Evolutionary conservation across 2,329 filamentous ascomycete species (phyloP).

Genomic region (Aschersonia sp.): DNA sequence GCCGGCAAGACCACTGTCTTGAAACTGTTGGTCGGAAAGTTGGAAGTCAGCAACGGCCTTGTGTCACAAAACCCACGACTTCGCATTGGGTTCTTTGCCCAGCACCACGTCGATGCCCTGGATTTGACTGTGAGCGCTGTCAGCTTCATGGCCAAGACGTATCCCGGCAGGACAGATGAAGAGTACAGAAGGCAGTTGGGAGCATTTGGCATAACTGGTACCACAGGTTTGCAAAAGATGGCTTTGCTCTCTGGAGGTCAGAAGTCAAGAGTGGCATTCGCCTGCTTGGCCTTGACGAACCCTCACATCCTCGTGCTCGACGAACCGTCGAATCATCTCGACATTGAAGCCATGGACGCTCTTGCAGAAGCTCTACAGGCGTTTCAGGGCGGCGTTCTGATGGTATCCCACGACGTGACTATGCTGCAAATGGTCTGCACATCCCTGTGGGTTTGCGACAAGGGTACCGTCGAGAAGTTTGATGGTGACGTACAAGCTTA

Average conservation of each 20-base stretch:
- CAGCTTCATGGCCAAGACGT: constrained; percentile 87
- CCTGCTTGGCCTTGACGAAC: constrained; percentile 85
- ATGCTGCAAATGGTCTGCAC: constrained; percentile 95
- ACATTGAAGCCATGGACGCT: constrained; percentile 99
- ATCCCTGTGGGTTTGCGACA: constrained; percentile 91
- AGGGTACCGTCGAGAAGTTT: constrained; percentile 91
- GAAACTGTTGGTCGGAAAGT: constrained; percentile 85
- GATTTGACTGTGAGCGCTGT: constrained; percentile 83
- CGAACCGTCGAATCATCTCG: constrained; percentile 95
- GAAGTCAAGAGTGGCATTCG: constrained; percentile 95
- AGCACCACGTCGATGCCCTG: constrained; percentile 94
- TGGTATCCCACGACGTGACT: constrained; percentile 98
- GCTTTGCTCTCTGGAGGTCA: constrained; percentile 87
- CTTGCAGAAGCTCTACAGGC: constrained; percentile 67
- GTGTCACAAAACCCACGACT: constrained; percentile 83
- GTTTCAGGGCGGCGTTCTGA: constrained; percentile 90
- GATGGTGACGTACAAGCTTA: constrained; percentile 89
- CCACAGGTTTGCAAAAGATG: constrained; percentile 94
- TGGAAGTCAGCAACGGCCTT: constrained; percentile 61
- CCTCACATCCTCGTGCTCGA: constrained; percentile 96
- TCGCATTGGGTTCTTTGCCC: constrained; percentile 90
- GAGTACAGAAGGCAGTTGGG: constrained; percentile 93
- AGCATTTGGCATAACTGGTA: constrained; percentile 81
- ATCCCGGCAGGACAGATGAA: constrained; percentile 84
- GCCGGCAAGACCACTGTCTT: constrained; percentile 98